Percentiles rank a stretch among this genome's conserved stretches.
Evolutionary conservation across 139 green algal genomes (phyloP).

Genomic region (Nannochloris sp.): DNA sequence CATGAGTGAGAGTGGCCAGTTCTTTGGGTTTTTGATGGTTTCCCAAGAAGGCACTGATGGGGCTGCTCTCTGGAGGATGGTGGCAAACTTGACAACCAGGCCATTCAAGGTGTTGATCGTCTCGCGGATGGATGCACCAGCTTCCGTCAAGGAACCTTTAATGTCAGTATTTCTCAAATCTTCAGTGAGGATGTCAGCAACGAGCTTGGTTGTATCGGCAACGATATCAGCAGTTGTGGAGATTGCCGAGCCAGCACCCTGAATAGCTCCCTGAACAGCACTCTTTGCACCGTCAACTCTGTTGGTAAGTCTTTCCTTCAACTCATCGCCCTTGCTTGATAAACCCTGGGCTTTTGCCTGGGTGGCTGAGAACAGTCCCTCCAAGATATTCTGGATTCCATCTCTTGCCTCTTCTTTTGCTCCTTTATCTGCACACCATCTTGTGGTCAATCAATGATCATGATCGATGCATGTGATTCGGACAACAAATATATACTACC

Average conservation of each 20-base stretch:
- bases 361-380: not conserved
- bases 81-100: not conserved
- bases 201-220: not conserved
- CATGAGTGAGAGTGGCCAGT: not conserved
- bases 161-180: not conserved
- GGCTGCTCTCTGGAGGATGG: not conserved
- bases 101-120: not conserved
- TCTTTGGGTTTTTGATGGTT: not conserved
- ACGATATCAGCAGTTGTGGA: not conserved
- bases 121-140: not conserved
- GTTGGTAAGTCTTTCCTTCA: not conserved
- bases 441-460: not conserved
- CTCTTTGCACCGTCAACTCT: not conserved
- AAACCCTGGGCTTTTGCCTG: not conserved
- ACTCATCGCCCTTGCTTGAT: not conserved
- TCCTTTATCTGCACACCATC: not conserved
- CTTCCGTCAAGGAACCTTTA: not conserved
- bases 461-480: not conserved
- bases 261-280: too few relatives aligned
- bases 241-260: too few relatives aligned
- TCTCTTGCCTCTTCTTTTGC: not conserved
- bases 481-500: not conserved
- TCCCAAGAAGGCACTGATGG: not conserved
- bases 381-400: slow-evolving; percentile 1
- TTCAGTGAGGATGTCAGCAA: not conserved